These are phyloP conservation scores for Telfairia occidentalis DNA, from an alignment of 331 rosid genomes.

Conservation along the genomic window DNA sequence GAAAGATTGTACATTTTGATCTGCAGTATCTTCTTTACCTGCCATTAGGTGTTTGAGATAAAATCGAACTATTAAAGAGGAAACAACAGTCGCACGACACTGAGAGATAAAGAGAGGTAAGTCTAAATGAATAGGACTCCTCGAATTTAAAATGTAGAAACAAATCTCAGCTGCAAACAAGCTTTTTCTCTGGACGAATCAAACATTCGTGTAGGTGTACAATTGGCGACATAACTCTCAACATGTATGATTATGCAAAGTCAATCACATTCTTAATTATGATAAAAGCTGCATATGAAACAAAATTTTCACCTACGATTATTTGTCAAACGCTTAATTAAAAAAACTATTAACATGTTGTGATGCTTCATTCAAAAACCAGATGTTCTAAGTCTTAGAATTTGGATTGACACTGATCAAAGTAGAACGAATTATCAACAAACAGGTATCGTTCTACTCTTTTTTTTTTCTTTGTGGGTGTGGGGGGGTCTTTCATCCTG, in stretches of 20 bases:
- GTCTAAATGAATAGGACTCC: not conserved
- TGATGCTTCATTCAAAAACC: not conserved
- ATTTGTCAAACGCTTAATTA: not conserved
- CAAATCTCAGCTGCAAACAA: slow-evolving; percentile 2
- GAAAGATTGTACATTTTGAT: slow-evolving; percentile 47
- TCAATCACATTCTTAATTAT: not conserved
- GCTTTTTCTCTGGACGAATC: not conserved
- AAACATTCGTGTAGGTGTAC: not conserved
- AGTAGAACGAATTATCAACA: not conserved
- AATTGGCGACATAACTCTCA: not conserved
- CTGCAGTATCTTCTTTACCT: slow-evolving; percentile 53
- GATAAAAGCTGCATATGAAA: not conserved
- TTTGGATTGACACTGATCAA: not conserved
- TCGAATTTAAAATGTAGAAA: not conserved
- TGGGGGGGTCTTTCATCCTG: not conserved
- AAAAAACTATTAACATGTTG: not conserved
- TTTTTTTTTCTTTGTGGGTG: not conserved
- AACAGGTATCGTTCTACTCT: not conserved
- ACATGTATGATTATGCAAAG: not conserved
- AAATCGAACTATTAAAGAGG: slow-evolving; percentile 6
- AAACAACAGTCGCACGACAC: slow-evolving; percentile 10
- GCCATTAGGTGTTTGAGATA: slow-evolving; percentile 34
- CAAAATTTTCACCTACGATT: not conserved
- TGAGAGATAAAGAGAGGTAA: not conserved
- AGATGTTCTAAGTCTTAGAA: not conserved